Base-by-base conservation (phyloP, 257 asterid species). In the Fraxinus quadrangulata region DNA sequence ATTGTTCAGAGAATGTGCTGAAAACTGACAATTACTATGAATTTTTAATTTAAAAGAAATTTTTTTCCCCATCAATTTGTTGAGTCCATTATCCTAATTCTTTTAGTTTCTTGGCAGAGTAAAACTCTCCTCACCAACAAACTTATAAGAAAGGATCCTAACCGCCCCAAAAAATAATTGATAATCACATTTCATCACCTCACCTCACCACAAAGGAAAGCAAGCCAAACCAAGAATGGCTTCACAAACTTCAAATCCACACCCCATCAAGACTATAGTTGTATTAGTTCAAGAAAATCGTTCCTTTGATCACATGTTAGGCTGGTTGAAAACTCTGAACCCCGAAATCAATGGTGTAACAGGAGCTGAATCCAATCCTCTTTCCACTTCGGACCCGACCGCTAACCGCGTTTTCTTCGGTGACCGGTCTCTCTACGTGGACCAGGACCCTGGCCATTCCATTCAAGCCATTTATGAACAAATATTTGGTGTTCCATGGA, bases 281-380 rank as follows among this genome's bases (percentile, higher is more conserved):
- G 79, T 92, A 28, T 61, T 90, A 45, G 96, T 92, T 42, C 96
- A 90, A 80, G 97, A 90, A 88, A 92, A 92, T 77, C 81, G 97
- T 63, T 92, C 97, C 34, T 92, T 92, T 28, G 97, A 92, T 79
- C 96, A 92, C 79, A 82, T 89, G 85, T 86, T 90, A 14, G 97
- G 97, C 71, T 92, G 96, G 97, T 88, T 92, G 93, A 92, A 87
- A 79, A 37, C 91, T 84, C 77, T 90, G 71, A 89, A 92, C 83
- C 91, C 91, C 1, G 92, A 88, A 21, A 92, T 92, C 82, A 77
- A 89, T 0, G 97, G 97, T 2, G 90, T 86, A 1, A 89, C 88
- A 0, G 93, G 94, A 0, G 67, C 77, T 37, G 94, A 92, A 78
- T 92, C 92, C 19, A 92, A 92, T 84, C 87, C 88, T 1, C 19